Percentiles rank a stretch among this genome's conserved stretches.
phyloP scores from a whole-genome alignment of 2,329 filamentous ascomycete species.

The Berkeleyomyces basicola region DNA sequence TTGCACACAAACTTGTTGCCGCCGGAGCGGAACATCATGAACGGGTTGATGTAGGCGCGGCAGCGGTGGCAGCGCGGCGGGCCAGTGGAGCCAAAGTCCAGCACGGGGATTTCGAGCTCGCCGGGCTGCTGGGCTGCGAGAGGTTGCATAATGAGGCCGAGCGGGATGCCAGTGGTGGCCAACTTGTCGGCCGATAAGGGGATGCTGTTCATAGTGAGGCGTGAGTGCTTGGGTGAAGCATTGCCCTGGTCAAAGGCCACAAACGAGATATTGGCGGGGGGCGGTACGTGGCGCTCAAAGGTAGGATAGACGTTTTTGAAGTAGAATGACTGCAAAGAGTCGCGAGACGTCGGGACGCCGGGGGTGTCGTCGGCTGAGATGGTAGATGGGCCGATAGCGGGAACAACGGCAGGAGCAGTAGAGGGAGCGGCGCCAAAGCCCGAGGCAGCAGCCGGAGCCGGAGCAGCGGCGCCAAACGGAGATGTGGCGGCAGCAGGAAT shows the following conservation, averaged over 20 bases:
- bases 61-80: slow-evolving; percentile 86
- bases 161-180: slow-evolving; percentile 61
- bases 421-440: slow-evolving; percentile 20
- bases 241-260: slow-evolving; percentile 95
- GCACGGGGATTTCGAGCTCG: slow-evolving; percentile 72
- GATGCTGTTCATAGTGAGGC: slow-evolving; percentile 86
- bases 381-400: slow-evolving; percentile 26
- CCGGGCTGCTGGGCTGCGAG: slow-evolving; percentile 69
- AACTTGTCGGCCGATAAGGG: slow-evolving; percentile 69
- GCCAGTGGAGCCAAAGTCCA: slow-evolving; percentile 85
- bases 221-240: slow-evolving; percentile 82
- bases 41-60: slow-evolving; percentile 93
- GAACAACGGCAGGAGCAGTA: slow-evolving; percentile 17
- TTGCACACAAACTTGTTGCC: slow-evolving; percentile 98
- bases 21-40: slow-evolving; percentile 90
- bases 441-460: slow-evolving; percentile 31
- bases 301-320: slow-evolving; percentile 82
- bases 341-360: slow-evolving; percentile 73
- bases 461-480: slow-evolving; percentile 17
- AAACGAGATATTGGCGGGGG: slow-evolving; percentile 74
- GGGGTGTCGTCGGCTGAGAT: slow-evolving; percentile 88
- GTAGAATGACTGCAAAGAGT: slow-evolving; percentile 68
- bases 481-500: slow-evolving; percentile 16
- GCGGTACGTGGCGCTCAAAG: slow-evolving; percentile 84
- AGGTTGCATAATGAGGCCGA: slow-evolving; percentile 80